Percentiles rank a stretch among this genome's conserved stretches.
Evolutionary conservation across 2,329 filamentous ascomycete species (phyloP).

Genomic region (Pestalotiopsis sp.): DNA sequence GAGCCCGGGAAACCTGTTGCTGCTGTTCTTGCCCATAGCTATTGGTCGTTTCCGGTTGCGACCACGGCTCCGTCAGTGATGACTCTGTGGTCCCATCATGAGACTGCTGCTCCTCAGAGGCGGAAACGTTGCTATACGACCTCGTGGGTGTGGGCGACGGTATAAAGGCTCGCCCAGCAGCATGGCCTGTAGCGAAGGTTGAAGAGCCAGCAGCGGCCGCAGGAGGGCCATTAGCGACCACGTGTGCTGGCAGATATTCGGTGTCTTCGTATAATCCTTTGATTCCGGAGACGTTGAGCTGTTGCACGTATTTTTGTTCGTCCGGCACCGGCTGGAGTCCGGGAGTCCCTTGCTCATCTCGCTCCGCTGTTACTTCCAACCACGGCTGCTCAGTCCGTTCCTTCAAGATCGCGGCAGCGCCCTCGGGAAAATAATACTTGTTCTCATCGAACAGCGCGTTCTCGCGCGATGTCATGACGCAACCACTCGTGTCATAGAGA

Average conservation of each 20-base stretch:
- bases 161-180: not conserved
- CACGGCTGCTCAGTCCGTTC: constrained; percentile 16
- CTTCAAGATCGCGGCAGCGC: constrained; percentile 7
- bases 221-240: constrained; percentile 16
- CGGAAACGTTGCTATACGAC: not conserved
- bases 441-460: constrained; percentile 20
- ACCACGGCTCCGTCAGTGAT: not conserved
- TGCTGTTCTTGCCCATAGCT: not conserved
- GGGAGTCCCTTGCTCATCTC: constrained; percentile 21
- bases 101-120: not conserved
- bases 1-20: not conserved
- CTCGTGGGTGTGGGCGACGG: not conserved
- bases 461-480: constrained; percentile 13
- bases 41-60: not conserved
- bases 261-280: constrained; percentile 14
- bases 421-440: constrained; percentile 22
- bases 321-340: constrained; percentile 20
- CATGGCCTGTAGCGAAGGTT: not conserved
- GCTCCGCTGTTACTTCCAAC: constrained; percentile 18
- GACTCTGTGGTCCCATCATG: not conserved
- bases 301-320: constrained; percentile 17
- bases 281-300: not conserved
- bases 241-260: constrained; percentile 16
- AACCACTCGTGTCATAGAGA: not conserved
- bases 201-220: constrained; percentile 17